Percentiles rank a stretch among this genome's conserved stretches.
These are phyloP conservation scores for Aschersonia sp. DNA, from an alignment of 2,329 filamentous ascomycete species.

Conservation along the genomic window DNA sequence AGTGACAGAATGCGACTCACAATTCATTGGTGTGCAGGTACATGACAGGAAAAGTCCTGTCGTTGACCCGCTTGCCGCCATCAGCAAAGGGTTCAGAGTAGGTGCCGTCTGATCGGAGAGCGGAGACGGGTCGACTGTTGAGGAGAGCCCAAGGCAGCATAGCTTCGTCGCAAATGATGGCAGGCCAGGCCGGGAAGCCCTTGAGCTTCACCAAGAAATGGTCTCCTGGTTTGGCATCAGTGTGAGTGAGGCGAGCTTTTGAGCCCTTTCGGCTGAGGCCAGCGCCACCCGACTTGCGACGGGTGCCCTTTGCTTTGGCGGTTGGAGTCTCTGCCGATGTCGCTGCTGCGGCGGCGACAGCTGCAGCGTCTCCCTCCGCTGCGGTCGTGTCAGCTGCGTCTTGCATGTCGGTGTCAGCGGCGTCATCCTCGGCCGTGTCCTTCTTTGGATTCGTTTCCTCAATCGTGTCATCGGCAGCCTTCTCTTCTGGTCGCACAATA, in stretches of 20 bases:
- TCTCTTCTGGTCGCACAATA: slow-evolving; percentile 9
- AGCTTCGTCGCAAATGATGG: slow-evolving; percentile 83
- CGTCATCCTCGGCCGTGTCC: slow-evolving; percentile 12
- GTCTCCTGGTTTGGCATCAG: slow-evolving; percentile 78
- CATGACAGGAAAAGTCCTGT: slow-evolving; percentile 89
- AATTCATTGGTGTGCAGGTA: slow-evolving; percentile 93
- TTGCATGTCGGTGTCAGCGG: slow-evolving; percentile 39
- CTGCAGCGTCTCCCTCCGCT: background rate
- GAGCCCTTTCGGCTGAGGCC: slow-evolving; percentile 80
- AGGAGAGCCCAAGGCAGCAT: slow-evolving; percentile 77
- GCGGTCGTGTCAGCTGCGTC: slow-evolving; percentile 11
- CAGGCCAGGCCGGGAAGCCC: slow-evolving; percentile 88
- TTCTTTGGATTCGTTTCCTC: slow-evolving; percentile 13
- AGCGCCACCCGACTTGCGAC: slow-evolving; percentile 61
- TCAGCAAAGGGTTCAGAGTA: slow-evolving; percentile 80
- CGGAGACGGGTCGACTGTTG: slow-evolving; percentile 68
- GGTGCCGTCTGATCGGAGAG: slow-evolving; percentile 65
- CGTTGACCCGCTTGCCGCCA: slow-evolving; percentile 70
- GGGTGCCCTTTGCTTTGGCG: slow-evolving; percentile 37
- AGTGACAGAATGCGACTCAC: slow-evolving; percentile 42
- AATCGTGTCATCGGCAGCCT: slow-evolving; percentile 14
- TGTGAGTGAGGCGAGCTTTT: slow-evolving; percentile 52
- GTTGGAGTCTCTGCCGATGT: slow-evolving; percentile 14
- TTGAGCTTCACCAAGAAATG: slow-evolving; percentile 89
- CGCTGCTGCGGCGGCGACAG: slow-evolving; percentile 7